Evolutionary conservation across 2,329 filamentous ascomycete species (phyloP).

Genomic region (Huntiella decipiens): DNA sequence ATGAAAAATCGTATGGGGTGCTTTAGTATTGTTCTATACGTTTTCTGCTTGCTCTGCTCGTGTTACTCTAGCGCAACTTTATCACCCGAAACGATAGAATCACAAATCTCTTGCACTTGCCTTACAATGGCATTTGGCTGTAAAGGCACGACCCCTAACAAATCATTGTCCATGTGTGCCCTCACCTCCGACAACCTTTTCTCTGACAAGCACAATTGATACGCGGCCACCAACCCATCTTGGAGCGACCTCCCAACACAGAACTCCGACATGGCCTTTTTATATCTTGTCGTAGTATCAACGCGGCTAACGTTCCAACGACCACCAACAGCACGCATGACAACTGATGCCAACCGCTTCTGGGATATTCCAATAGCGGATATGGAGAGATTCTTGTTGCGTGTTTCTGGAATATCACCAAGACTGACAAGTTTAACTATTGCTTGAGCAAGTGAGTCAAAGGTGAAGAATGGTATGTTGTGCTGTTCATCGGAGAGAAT

Average conservation of each 20-base stretch:
- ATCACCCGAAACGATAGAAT: not conserved
- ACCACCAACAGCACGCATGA: slow-evolving; percentile 1
- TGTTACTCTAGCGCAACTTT: too few species aligned
- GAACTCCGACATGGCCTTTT: slow-evolving; percentile 4
- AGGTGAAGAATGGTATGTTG: not conserved
- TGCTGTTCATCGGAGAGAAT: not conserved
- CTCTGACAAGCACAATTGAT: not conserved
- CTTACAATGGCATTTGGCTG: too few species aligned
- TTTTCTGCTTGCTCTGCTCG: too few species aligned
- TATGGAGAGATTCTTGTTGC: not conserved
- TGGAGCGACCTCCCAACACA: not conserved
- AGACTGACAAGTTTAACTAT: not conserved
- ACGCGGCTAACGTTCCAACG: not conserved
- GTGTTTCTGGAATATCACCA: not conserved
- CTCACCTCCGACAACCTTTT: not conserved
- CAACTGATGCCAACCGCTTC: not conserved
- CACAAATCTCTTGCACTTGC: not conserved
- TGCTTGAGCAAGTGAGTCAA: not conserved
- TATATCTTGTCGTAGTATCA: not conserved
- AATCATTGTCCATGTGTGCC: not conserved
- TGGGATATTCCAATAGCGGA: slow-evolving; percentile 2
- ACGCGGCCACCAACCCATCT: not conserved
- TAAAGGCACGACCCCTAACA: not conserved
- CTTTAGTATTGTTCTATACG: too few species aligned
- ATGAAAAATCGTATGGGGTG: too few species aligned